These are phyloP conservation scores for Schizochytrium sp. DNA, from an alignment of 108 stramenopile genomes.

Conservation along the genomic window DNA sequence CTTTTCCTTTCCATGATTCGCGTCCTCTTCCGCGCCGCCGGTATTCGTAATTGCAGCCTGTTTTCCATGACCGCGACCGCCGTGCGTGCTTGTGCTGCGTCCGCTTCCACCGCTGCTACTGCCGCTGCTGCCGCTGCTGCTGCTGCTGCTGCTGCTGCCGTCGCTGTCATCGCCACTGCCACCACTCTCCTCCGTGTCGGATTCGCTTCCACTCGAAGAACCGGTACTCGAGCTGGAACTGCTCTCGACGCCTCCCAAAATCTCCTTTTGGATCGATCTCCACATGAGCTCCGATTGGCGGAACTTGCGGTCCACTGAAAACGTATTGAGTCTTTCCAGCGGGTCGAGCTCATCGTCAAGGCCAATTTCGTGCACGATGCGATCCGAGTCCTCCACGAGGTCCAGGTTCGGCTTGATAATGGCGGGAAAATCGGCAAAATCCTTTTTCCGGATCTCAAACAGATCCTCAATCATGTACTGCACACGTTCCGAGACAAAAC, in stretches of 20 bases:
- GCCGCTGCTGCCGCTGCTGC: neutral
- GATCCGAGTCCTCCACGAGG: conserved; percentile 91
- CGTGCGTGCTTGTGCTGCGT: no score
- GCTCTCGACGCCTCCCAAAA: conserved; percentile 66
- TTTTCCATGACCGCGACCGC: no score
- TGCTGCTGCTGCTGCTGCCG: neutral
- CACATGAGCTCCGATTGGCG: conserved; percentile 78
- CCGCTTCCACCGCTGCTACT: neutral
- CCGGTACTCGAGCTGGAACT: conserved; percentile 19
- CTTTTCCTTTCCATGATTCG: no score
- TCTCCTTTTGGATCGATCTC: conserved; percentile 72
- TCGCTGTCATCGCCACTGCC: neutral
- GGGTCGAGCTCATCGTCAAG: conserved; percentile 81
- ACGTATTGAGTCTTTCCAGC: conserved; percentile 76
- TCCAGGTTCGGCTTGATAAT: conserved; percentile 73
- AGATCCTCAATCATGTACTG: conserved; percentile 85
- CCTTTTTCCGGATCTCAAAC: conserved; percentile 68
- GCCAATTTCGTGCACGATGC: conserved; percentile 89
- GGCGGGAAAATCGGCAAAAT: conserved; percentile 54
- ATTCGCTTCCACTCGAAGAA: conserved; percentile 48
- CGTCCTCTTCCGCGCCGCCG: no score
- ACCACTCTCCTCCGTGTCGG: conserved; percentile 29
- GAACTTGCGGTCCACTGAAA: conserved; percentile 63
- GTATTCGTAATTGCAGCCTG: no score
- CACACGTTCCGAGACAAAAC: conserved; percentile 59